Evolutionary conservation across 192 early-diverging fungal genomes (phyloP), one percentile per base, ranked within the genome.

Genomic region (Linnemannia schmuckeri): DNA sequence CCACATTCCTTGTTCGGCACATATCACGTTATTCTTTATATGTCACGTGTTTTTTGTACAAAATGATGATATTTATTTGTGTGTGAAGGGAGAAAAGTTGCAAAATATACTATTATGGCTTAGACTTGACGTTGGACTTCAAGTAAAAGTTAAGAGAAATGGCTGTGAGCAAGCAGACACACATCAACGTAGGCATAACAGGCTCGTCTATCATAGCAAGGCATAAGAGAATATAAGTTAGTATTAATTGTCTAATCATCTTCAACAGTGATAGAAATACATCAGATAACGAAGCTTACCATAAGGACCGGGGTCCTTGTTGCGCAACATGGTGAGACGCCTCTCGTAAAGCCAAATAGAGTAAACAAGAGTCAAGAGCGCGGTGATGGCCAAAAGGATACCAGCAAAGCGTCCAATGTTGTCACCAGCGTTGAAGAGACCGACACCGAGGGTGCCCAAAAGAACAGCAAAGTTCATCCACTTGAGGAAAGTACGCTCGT

Each of bases 401-500:
- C 95, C 95, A 52, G 95, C 90, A 49, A 95, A 77, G 6, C 93
- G 94, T 41, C 95, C 91, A 61, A 96, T 85, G 46, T 88, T 89
- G 47, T 93, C 94, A 41, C 94, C 94, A 77, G 95, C 94, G 90
- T 96, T 97, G 83, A 95, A 93, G 8, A 97, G 89, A 15, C 91
- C 93, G 38, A 97, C 89, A 7, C 95, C 92, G 38, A 96, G 91
- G 42, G 91, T 91, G 37, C 93, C 93, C 8, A 97, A 79, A 20
- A 95, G 88, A 2, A 95, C 93, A 72, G 92, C 93, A 92, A 94
- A 95, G 55, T 94, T 93, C 90, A 96, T 91, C 96, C 96, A 97
- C 30, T 92, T 90, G 55, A 97, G 90, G 85, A 96, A 97, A 0
- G 96, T 96, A 55, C 96, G 90, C 87, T 97, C 96, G 77, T 97